A percentile compares a stretch with the other conserved stretches of the same genome.
Conservation (phyloP, 352 stramenopile species). For the Phytophthora rubi region DNA sequence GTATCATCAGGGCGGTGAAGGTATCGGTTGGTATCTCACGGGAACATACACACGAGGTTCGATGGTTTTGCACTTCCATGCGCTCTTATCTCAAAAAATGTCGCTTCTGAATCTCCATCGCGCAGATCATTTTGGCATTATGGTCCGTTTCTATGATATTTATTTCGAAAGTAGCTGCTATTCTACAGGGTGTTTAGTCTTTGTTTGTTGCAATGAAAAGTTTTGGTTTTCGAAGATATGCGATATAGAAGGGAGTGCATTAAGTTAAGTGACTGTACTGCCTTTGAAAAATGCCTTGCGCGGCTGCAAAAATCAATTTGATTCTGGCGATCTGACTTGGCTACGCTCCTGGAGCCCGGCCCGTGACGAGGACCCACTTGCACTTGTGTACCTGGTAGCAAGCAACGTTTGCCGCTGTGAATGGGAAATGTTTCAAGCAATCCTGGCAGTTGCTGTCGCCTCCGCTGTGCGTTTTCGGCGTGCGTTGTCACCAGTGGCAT, state of each 20-base stretch:
- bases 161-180: background rate
- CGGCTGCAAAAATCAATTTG: slow-evolving; percentile 24
- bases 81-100: slow-evolving; percentile 22
- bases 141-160: background rate
- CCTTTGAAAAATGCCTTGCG: background rate
- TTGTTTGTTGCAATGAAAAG: background rate
- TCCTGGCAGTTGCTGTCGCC: background rate
- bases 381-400: slow-evolving; percentile 11
- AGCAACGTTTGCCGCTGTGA: slow-evolving; percentile 9
- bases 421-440: slow-evolving; percentile 7
- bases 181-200: background rate
- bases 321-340: slow-evolving; percentile 28
- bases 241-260: background rate
- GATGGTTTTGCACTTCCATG: slow-evolving; percentile 32
- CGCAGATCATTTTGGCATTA: background rate
- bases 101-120: slow-evolving; percentile 1
- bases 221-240: background rate
- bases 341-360: slow-evolving; percentile 3
- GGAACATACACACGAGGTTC: slow-evolving; percentile 16
- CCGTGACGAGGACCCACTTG: background rate
- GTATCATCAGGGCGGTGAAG: slow-evolving; percentile 37
- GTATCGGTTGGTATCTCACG: slow-evolving; percentile 27
- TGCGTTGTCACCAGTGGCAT: background rate
- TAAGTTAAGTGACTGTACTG: background rate
- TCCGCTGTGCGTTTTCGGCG: background rate